A percentile compares a stretch with the other conserved stretches of the same genome.
Conservation (phyloP, 257 asterid species). For the Solanum rostratum region DNA sequence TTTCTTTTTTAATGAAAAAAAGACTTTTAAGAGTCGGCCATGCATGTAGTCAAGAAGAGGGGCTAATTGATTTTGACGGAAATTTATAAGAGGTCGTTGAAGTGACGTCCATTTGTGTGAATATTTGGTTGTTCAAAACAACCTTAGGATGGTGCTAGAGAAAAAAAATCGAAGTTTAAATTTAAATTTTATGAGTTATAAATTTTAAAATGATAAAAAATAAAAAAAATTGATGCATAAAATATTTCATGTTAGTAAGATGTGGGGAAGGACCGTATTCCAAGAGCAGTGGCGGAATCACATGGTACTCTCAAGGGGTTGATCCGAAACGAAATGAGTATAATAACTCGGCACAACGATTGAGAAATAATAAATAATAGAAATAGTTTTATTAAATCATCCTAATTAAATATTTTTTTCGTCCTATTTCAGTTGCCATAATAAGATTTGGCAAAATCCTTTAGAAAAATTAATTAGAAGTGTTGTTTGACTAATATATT, state of each 20-base stretch:
- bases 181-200: neutral
- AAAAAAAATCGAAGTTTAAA: neutral
- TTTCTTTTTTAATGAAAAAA: neutral
- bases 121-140: slow-evolving; percentile 2
- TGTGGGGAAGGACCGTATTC: neutral
- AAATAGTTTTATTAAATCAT: too few relatives aligned
- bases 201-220: too few relatives aligned
- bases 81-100: neutral
- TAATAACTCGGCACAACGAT: too few relatives aligned
- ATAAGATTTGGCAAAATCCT: too few relatives aligned
- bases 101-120: neutral
- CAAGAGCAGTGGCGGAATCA: neutral
- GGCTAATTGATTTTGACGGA: neutral
- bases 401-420: too few relatives aligned
- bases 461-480: too few relatives aligned
- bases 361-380: too few relatives aligned
- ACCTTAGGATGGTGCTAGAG: neutral
- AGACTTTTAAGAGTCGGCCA: neutral
- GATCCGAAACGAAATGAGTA: too few relatives aligned
- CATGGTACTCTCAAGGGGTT: too few relatives aligned
- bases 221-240: neutral
- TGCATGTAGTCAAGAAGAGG: slow-evolving; percentile 4
- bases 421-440: too few relatives aligned
- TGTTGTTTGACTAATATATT: too few relatives aligned
- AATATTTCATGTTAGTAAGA: too few relatives aligned